A percentile compares a stretch with the other conserved stretches of the same genome.
Evolutionary conservation across 2,329 filamentous ascomycete genomes (phyloP).

Genomic region (Fusarium sacchari): DNA sequence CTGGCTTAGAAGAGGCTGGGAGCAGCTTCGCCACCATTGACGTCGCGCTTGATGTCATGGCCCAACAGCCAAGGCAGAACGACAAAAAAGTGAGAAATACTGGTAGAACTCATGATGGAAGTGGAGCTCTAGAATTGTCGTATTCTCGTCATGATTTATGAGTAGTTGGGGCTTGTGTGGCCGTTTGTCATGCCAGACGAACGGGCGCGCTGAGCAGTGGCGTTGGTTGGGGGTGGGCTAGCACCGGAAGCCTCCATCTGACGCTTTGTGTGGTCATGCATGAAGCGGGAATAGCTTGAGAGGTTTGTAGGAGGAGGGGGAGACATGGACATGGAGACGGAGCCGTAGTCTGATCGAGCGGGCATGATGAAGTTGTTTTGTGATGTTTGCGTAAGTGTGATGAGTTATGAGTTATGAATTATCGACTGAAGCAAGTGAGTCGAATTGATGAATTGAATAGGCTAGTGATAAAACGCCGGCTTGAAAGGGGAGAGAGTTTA

Average conservation of each 20-base stretch:
- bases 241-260: constrained; percentile 68
- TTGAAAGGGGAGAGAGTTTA: not conserved
- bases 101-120: not conserved
- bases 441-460: not conserved
- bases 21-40: constrained; percentile 27
- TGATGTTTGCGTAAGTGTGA: not conserved
- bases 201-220: constrained; percentile 19
- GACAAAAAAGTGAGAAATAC: not conserved
- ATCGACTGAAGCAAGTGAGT: not conserved
- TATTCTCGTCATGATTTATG: not conserved
- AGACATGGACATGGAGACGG: constrained; percentile 50
- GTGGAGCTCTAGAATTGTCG: not conserved
- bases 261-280: constrained; percentile 72
- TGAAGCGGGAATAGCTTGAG: constrained; percentile 67
- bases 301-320: constrained; percentile 58
- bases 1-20: constrained; percentile 16
- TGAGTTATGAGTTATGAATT: not conserved
- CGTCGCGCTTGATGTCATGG: constrained; percentile 32
- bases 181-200: constrained; percentile 46
- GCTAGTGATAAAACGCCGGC: not conserved
- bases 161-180: constrained; percentile 28
- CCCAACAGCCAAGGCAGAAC: not conserved
- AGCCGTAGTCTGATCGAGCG: constrained; percentile 52
- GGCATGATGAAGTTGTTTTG: constrained; percentile 47
- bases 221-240: constrained; percentile 17